Evolutionary conservation across 441 rosid species (phyloP).

Genomic region (Flueggea neowawraea): DNA sequence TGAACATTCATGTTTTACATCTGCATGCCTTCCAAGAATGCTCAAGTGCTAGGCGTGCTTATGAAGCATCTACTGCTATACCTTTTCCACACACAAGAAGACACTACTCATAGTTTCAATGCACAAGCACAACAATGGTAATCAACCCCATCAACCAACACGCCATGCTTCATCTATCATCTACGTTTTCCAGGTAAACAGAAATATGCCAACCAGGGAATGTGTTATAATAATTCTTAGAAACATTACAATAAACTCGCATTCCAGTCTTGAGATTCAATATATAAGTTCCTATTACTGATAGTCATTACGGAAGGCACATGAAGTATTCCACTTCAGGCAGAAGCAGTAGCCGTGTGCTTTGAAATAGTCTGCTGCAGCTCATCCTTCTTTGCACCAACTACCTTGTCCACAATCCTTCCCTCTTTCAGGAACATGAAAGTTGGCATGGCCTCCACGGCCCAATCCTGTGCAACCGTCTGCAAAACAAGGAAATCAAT

Average conservation of each 20-base stretch:
- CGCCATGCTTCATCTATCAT: not conserved
- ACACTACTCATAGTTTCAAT: not conserved
- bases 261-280: not conserved
- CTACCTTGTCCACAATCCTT: slow-evolving; percentile 71
- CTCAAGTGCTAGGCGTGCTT: too few relatives aligned
- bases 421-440: slow-evolving; percentile 83
- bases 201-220: not conserved
- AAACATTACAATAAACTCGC: not conserved
- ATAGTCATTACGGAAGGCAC: not conserved
- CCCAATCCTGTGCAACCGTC: slow-evolving; percentile 83
- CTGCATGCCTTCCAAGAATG: too few relatives aligned
- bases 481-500: slow-evolving; percentile 20
- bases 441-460: slow-evolving; percentile 89
- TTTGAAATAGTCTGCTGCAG: slow-evolving; percentile 60
- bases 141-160: not conserved
- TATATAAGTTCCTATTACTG: not conserved
- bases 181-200: not conserved
- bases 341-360: slow-evolving; percentile 46
- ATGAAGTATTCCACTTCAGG: slow-evolving; percentile 11
- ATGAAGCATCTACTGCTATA: too few relatives aligned
- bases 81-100: too few relatives aligned
- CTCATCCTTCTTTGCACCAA: slow-evolving; percentile 85
- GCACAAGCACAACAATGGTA: not conserved
- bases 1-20: too few relatives aligned
- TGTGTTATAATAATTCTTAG: not conserved